Conservation (phyloP, 1,139 yeast genomes). For the Petasospora fabianii region DNA sequence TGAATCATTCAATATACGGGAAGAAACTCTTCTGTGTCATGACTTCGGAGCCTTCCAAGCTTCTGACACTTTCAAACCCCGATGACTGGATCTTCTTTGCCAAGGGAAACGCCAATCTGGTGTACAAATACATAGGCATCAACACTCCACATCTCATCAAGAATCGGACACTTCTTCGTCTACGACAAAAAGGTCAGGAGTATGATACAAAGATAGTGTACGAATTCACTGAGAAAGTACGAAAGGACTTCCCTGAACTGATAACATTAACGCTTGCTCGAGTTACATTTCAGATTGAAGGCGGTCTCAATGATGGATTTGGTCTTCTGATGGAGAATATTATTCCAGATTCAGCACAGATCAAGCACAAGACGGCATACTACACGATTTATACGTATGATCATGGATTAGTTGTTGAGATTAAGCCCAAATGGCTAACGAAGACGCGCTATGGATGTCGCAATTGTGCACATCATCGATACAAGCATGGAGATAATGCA, state of each 20-base stretch:
- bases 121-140: constrained; percentile 19
- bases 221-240: constrained; percentile 10
- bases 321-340: constrained; percentile 23
- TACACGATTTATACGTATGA: constrained; percentile 8
- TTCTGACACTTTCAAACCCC: background rate
- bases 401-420: constrained; percentile 27
- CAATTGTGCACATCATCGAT: constrained; percentile 39
- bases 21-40: background rate
- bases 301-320: constrained; percentile 22
- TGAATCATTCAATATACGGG: background rate
- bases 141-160: background rate
- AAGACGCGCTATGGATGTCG: constrained; percentile 34
- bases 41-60: too few relatives aligned
- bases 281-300: constrained; percentile 11
- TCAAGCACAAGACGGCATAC: constrained; percentile 14
- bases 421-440: constrained; percentile 45
- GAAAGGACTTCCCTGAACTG: background rate
- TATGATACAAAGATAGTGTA: constrained; percentile 16
- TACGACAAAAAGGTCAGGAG: constrained; percentile 16
- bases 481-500: constrained; percentile 26
- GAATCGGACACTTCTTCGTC: constrained; percentile 16
- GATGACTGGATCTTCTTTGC: constrained; percentile 20
- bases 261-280: constrained; percentile 13
- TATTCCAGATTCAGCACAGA: constrained; percentile 3
- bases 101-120: constrained; percentile 24